These are phyloP conservation scores for Colletotrichum coccodes DNA, from an alignment of 2,329 filamentous ascomycete species.

Conservation along the genomic window DNA sequence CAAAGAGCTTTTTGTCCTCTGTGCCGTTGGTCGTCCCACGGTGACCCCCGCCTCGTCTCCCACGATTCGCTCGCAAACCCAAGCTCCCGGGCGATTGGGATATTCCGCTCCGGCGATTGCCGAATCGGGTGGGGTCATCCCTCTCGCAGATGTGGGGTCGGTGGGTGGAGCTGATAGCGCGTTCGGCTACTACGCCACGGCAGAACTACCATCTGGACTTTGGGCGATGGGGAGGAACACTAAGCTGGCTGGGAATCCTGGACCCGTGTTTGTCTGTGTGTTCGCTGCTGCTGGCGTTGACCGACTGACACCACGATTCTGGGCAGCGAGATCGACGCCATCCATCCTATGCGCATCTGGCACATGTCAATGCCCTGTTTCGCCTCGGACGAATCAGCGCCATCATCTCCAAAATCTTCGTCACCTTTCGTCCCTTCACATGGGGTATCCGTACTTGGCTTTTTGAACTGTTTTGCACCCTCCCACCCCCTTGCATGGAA, in stretches of 20 bases:
- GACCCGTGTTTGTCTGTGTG: slow-evolving; percentile 1
- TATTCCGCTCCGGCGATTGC: slow-evolving; percentile 24
- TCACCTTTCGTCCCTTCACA: slow-evolving; percentile 31
- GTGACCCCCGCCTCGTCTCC: not conserved
- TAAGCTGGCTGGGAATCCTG: not conserved
- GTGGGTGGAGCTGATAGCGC: slow-evolving; percentile 5
- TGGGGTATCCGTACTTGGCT: slow-evolving; percentile 7
- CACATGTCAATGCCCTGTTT: slow-evolving; percentile 35
- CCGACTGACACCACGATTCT: not conserved
- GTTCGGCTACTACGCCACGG: slow-evolving; percentile 18
- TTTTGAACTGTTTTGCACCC: slow-evolving; percentile 9
- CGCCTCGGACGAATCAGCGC: slow-evolving; percentile 30
- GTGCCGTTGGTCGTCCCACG: not conserved
- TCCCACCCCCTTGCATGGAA: slow-evolving; percentile 19
- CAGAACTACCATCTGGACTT: not conserved
- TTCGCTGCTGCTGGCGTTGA: not conserved
- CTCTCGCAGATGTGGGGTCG: slow-evolving; percentile 3
- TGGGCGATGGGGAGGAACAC: not conserved
- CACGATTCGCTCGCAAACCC: not conserved
- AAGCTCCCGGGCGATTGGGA: not conserved
- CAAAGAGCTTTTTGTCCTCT: not conserved
- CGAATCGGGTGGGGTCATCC: slow-evolving; percentile 5
- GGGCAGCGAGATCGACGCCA: slow-evolving; percentile 8
- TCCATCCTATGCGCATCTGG: slow-evolving; percentile 25
- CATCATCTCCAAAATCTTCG: slow-evolving; percentile 24